Evolutionary conservation across 164 flowering plant species (phyloP), one percentile per base, ranked within the genome.

Genomic region (Sedum album): DNA sequence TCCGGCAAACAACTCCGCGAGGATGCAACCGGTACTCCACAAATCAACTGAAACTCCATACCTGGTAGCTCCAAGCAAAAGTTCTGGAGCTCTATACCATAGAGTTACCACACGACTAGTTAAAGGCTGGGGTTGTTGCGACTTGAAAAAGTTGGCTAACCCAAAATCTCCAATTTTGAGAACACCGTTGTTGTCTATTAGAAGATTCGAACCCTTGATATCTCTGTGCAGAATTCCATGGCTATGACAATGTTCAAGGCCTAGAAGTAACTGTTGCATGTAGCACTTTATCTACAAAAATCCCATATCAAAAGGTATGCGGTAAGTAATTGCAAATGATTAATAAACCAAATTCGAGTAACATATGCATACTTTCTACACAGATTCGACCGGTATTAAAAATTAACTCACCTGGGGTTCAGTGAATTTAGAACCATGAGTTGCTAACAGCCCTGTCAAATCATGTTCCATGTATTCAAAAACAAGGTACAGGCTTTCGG

Each of bases 21-120:
- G 60, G 60, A 53, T 53, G 60, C 60, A 53, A 53, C 60, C 60
- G 26, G 60, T 53, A 53, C 60, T 53, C 60, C 60, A 53, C 3
- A 53, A 53, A 53, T 53, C 60, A 53, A 53, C 28, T 13, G 60
- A 28, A 53, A 53, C 60, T 21, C 60, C 60, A 53, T 53, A 53
- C 13, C 23, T 18, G 11, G 60, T 53, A 21, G 60, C 60, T 53
- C 60, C 60, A 53, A 53, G 60, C 60, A 53, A 53, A 53, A 53
- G 60, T 53, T 53, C 60, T 53, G 60, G 60, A 9, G 60, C 60
- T 13, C 60, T 9, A 53, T 53, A 53, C 60, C 60, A 53, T 53
- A 53, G 60, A 53, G 60, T 53, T 53, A 23, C 60, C 60, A 53
- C 60, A 23, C 60, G 60, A 9, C 60, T 53, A 53, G 60, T 53